phyloP scores from a whole-genome alignment of 2,329 filamentous ascomycete genomes.

The Blumeria hordei region DNA sequence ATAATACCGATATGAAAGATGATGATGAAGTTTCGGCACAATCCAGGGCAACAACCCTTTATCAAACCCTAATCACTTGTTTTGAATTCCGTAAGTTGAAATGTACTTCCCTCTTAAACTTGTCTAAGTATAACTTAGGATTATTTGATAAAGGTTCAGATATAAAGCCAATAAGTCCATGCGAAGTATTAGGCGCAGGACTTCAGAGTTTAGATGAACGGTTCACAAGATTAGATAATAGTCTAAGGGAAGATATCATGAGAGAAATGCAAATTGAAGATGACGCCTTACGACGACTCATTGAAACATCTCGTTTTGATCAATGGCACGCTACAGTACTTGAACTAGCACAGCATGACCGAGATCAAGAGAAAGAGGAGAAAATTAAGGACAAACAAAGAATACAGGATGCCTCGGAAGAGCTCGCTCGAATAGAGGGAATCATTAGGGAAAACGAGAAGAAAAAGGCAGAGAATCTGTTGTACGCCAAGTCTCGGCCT shows the following conservation, averaged over 20 bases:
- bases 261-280: constrained; percentile 55
- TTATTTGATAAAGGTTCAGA: constrained; percentile 18
- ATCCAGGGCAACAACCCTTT: constrained; percentile 42
- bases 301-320: constrained; percentile 43
- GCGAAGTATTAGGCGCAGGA: constrained; percentile 32
- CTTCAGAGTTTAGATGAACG: constrained; percentile 35
- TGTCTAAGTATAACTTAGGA: constrained; percentile 12
- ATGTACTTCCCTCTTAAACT: constrained; percentile 2
- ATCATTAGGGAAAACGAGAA: constrained; percentile 11
- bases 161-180: constrained; percentile 25
- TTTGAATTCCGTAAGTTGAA: constrained; percentile 35
- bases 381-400: constrained; percentile 9
- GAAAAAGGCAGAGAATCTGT: constrained; percentile 9
- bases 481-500: constrained; percentile 8
- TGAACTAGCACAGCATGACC: constrained; percentile 17
- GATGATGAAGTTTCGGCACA: constrained; percentile 41
- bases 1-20: constrained; percentile 50
- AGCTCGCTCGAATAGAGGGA: constrained; percentile 11
- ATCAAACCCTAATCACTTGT: constrained; percentile 38
- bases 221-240: constrained; percentile 33
- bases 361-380: constrained; percentile 14
- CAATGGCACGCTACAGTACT: constrained; percentile 34
- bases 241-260: constrained; percentile 40
- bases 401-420: constrained; percentile 7
- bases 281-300: constrained; percentile 32